Percentiles rank a stretch among this genome's conserved stretches.
phyloP scores from a whole-genome alignment of 2,329 filamentous ascomycete species.

The Cladosporium sp. region DNA sequence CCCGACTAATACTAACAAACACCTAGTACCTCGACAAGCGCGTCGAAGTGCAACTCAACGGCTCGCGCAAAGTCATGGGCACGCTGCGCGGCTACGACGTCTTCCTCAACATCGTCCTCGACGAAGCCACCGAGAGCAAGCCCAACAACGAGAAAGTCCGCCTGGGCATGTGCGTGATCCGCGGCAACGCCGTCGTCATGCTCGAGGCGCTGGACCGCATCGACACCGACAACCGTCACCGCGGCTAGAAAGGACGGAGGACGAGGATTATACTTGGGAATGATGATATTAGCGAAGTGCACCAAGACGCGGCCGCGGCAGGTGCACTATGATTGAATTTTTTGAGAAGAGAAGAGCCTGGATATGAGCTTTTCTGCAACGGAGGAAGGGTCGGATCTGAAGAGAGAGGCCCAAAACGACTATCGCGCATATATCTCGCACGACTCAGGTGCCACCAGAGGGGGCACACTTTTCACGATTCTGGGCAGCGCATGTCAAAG shows the following conservation, averaged over 20 bases:
- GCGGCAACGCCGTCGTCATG: slow-evolving; percentile 98
- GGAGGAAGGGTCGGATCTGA: background rate
- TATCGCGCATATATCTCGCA: background rate
- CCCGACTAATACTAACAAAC: background rate
- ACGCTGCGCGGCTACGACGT: slow-evolving; percentile 96
- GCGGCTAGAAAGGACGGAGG: background rate
- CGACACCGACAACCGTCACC: slow-evolving; percentile 31
- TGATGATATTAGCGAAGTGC: background rate
- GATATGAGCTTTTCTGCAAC: background rate
- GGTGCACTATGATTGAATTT: background rate
- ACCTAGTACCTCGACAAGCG: slow-evolving; percentile 96
- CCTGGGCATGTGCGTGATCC: slow-evolving; percentile 76
- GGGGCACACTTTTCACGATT: background rate
- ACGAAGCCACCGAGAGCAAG: slow-evolving; percentile 96
- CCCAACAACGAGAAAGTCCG: slow-evolving; percentile 84
- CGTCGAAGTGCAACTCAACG: slow-evolving; percentile 96
- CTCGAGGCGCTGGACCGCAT: slow-evolving; percentile 62
- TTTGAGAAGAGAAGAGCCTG: background rate
- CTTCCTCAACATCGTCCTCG: slow-evolving; percentile 96
- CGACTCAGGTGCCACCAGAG: background rate
- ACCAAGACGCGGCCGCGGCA: background rate
- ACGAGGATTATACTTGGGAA: background rate
- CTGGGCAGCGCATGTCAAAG: background rate
- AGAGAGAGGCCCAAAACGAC: background rate
- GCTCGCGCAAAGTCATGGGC: slow-evolving; percentile 94